A percentile compares a stretch with the other conserved stretches of the same genome.
phyloP scores from a whole-genome alignment of 179 eudicot genomes.

The Silene noctiflora region DNA sequence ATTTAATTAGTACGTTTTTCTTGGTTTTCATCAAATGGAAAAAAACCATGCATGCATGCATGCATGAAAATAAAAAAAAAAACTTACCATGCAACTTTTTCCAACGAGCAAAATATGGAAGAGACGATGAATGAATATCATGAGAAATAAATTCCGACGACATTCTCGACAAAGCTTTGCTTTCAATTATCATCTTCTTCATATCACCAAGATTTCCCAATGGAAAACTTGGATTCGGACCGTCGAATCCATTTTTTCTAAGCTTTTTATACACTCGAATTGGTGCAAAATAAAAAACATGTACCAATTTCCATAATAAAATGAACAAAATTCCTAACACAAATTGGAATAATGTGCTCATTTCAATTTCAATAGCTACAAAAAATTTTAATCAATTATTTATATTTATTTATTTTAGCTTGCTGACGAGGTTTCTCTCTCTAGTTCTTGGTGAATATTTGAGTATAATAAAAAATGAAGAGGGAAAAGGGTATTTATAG shows the following conservation, averaged over 20 bases:
- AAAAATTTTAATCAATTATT: too few species aligned
- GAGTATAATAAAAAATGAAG: background rate
- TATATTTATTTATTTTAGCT: too few species aligned
- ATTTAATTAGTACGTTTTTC: background rate
- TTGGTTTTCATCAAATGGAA: too few species aligned
- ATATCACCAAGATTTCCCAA: conserved; percentile 66
- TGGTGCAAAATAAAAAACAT: conserved; percentile 52
- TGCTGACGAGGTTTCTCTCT: background rate
- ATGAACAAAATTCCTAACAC: conserved; percentile 17
- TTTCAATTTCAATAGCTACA: background rate
- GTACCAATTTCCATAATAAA: conserved; percentile 42
- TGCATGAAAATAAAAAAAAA: background rate
- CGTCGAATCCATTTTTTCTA: conserved; percentile 48
- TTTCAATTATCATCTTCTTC: conserved; percentile 25
- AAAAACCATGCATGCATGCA: background rate
- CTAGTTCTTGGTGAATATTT: background rate
- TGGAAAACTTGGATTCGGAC: conserved; percentile 74
- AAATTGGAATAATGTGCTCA: background rate
- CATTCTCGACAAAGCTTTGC: conserved; percentile 13
- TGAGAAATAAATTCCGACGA: conserved; percentile 36
- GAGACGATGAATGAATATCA: conserved; percentile 68
- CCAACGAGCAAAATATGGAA: conserved; percentile 83
- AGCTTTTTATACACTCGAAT: conserved; percentile 36
- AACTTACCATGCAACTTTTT: conserved; percentile 60
- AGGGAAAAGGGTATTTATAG: conserved; percentile 19